These are phyloP conservation scores for Alloteropsis semialata DNA, from an alignment of 176 grass and related monocot species.

Conservation along the genomic window DNA sequence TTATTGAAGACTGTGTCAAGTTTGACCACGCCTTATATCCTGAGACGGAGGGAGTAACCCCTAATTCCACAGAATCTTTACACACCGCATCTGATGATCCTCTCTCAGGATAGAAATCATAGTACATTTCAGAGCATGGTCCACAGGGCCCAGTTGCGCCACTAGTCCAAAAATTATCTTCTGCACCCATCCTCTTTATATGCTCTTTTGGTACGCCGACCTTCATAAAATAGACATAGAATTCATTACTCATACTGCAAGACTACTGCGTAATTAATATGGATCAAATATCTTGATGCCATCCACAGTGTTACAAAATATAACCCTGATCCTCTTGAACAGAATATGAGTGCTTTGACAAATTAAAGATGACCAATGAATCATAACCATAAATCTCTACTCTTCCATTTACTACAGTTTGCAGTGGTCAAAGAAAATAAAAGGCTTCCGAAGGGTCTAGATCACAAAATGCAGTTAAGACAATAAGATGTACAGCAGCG, in stretches of 20 bases:
- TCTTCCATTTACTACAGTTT: background rate
- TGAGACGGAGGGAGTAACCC: too few species aligned
- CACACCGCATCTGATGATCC: conserved; percentile 69
- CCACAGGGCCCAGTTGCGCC: conserved; percentile 91
- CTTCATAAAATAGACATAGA: conserved; percentile 40
- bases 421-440: background rate
- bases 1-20: too few species aligned
- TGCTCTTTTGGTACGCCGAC: conserved; percentile 84
- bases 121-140: conserved; percentile 99
- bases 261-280: background rate
- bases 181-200: conserved; percentile 93
- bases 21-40: too few species aligned
- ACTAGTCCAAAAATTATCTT: conserved; percentile 99
- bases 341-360: background rate
- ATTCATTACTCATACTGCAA: background rate
- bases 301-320: conserved; percentile 10
- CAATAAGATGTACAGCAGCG: too few species aligned
- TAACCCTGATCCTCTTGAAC: background rate
- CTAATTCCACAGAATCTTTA: conserved; percentile 27
- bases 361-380: background rate
- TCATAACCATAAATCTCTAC: background rate
- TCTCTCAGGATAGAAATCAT: conserved; percentile 89
- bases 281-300: background rate
- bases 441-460: background rate
- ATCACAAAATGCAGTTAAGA: background rate